Evolutionary conservation across 495 filamentous ascomycete genomes (phyloP).

Genomic region (Penicillium ucsense): DNA sequence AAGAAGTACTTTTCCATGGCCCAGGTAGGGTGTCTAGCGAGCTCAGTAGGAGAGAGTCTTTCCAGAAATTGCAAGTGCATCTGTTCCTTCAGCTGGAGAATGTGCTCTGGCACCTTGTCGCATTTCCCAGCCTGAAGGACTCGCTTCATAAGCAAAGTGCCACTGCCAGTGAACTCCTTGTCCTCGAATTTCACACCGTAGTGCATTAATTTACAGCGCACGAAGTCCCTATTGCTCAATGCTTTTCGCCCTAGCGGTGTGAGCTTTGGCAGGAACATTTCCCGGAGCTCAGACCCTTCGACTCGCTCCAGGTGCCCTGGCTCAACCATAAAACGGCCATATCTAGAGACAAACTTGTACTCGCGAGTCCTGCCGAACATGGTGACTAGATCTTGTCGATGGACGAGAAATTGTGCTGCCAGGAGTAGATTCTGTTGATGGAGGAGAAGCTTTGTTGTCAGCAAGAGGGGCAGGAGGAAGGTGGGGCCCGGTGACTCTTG

Average conservation of each 20-base stretch:
- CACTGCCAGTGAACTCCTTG: not conserved
- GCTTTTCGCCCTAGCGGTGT: not conserved
- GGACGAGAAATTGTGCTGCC: not conserved
- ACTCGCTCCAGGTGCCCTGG: not conserved
- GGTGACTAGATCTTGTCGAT: not conserved
- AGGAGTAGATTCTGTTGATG: too few relatives aligned
- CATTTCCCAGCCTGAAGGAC: not conserved
- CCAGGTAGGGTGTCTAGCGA: not conserved
- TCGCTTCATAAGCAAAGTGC: not conserved
- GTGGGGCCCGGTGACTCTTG: too few relatives aligned
- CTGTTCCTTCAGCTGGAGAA: not conserved
- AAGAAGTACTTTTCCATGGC: not conserved
- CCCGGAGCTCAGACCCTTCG: not conserved
- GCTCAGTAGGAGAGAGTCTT: not conserved
- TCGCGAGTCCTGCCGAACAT: not conserved
- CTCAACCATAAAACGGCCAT: not conserved
- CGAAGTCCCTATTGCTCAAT: not conserved
- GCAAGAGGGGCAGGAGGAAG: too few relatives aligned
- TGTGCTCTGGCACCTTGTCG: not conserved
- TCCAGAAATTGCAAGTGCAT: not conserved
- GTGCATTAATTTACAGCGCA: not conserved
- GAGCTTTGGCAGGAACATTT: not conserved
- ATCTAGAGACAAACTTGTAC: not conserved
- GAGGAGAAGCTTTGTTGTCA: too few relatives aligned
- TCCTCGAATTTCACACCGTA: not conserved